A percentile compares a stretch with the other conserved stretches of the same genome.
Conservation (phyloP, 768 basidiomycete genomes). For the Phaffia tasmanica region DNA sequence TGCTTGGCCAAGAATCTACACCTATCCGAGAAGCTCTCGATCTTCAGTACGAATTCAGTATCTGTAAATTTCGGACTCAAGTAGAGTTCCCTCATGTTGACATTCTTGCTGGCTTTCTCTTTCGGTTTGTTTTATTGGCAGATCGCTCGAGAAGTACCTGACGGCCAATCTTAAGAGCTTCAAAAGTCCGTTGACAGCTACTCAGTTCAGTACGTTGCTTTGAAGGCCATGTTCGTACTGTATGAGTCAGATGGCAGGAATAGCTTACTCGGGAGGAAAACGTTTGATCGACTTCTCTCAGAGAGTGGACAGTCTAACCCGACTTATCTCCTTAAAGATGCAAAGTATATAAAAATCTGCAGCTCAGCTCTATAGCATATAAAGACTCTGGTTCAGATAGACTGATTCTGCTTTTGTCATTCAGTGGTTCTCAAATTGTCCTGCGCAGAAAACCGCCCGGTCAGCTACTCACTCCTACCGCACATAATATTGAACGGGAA, state of each 20-base stretch:
- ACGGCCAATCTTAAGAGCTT: constrained; percentile 48
- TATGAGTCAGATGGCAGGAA: constrained; percentile 42
- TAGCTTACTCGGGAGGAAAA: constrained; percentile 16
- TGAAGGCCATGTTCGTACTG: no score
- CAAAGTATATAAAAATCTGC: constrained; percentile 43
- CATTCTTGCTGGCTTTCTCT: no score
- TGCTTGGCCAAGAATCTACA: no score
- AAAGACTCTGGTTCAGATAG: not conserved
- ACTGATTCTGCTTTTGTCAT: constrained; percentile 35
- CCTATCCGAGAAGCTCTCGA: no score
- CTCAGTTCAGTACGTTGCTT: constrained; percentile 62
- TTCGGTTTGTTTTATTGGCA: no score
- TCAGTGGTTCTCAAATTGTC: constrained; percentile 50
- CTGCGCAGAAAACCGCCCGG: constrained; percentile 89
- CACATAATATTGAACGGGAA: constrained; percentile 92
- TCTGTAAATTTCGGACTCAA: no score
- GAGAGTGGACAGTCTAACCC: constrained; percentile 77
- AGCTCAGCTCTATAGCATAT: not conserved
- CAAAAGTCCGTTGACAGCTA: constrained; percentile 56
- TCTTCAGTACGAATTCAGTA: no score
- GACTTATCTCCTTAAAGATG: constrained; percentile 82
- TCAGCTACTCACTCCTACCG: constrained; percentile 72
- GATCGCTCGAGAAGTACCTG: constrained; percentile 42
- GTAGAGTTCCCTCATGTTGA: no score
- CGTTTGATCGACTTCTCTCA: constrained; percentile 49